These are phyloP conservation scores for Suhomyces wounanorum DNA, from an alignment of 1,139 yeast genomes.

Conservation along the genomic window DNA sequence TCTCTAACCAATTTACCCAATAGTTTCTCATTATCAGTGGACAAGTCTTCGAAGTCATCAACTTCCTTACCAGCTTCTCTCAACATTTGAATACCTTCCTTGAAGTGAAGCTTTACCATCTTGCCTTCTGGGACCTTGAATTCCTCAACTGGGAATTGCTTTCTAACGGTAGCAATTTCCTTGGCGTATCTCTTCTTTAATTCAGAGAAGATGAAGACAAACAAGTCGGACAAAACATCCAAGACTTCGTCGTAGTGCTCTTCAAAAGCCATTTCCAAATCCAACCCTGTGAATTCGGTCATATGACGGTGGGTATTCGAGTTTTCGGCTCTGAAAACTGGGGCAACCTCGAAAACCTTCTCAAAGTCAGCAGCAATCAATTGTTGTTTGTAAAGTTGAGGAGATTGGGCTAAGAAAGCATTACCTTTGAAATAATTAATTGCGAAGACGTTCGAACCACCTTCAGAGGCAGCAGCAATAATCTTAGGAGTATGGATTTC, in stretches of 20 bases:
- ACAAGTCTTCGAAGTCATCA: slow-evolving; percentile 84
- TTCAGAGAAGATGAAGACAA: slow-evolving; percentile 83
- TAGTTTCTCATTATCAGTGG: slow-evolving; percentile 91
- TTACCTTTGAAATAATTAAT: slow-evolving; percentile 88
- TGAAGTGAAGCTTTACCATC: slow-evolving; percentile 87
- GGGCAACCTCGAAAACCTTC: slow-evolving; percentile 92
- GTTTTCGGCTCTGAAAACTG: slow-evolving; percentile 98
- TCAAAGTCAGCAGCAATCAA: slow-evolving; percentile 97
- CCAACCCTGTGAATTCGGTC: slow-evolving; percentile 98
- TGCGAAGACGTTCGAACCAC: slow-evolving; percentile 96
- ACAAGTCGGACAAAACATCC: slow-evolving; percentile 79
- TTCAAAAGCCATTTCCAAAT: slow-evolving; percentile 96
- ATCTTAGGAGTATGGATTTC: slow-evolving; percentile 97
- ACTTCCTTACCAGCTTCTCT: slow-evolving; percentile 81
- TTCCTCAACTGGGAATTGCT: slow-evolving; percentile 96
- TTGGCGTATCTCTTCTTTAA: slow-evolving; percentile 74
- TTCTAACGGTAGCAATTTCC: slow-evolving; percentile 89
- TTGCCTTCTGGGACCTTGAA: slow-evolving; percentile 90
- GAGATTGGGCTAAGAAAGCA: slow-evolving; percentile 96
- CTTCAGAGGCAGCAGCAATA: slow-evolving; percentile 94
- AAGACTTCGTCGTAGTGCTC: slow-evolving; percentile 96
- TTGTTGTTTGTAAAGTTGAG: slow-evolving; percentile 97
- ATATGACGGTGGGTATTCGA: slow-evolving; percentile 98
- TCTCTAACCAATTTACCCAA: slow-evolving; percentile 91
- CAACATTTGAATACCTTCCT: slow-evolving; percentile 86